Percentiles rank a stretch among this genome's conserved stretches.
phyloP scores from a whole-genome alignment of 2,329 filamentous ascomycete species.

The Colletotrichum sp. region DNA sequence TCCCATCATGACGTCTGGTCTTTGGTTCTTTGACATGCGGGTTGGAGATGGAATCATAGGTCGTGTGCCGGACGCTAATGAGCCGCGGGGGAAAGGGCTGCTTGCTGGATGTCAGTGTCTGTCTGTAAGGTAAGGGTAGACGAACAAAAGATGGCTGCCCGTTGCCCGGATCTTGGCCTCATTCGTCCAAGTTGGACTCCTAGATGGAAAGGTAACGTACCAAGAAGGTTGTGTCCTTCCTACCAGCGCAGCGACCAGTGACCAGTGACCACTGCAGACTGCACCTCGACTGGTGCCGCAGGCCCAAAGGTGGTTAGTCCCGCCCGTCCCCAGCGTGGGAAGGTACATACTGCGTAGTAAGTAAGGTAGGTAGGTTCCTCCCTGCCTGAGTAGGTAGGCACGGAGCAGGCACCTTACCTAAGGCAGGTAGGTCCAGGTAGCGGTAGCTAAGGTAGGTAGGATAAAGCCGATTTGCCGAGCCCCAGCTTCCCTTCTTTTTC shows the following conservation, averaged over 20 bases:
- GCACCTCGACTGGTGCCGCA: neutral
- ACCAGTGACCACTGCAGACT: neutral
- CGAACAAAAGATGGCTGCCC: neutral
- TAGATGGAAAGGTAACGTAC: neutral
- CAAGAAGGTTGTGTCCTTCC: neutral
- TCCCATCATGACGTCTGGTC: constrained; percentile 13
- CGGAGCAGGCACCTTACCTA: neutral
- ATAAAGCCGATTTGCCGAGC: constrained; percentile 16
- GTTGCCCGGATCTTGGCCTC: constrained; percentile 1
- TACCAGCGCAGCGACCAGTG: neutral
- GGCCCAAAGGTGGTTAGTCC: neutral
- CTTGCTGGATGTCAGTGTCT: neutral
- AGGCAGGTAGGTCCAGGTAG: neutral
- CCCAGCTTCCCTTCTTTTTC: neutral
- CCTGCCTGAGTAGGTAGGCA: neutral
- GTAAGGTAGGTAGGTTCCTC: neutral
- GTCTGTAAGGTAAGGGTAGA: neutral
- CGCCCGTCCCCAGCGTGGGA: neutral
- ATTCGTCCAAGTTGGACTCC: neutral
- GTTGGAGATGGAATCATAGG: neutral
- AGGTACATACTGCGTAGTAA: neutral
- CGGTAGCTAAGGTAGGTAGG: neutral
- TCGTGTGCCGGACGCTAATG: neutral
- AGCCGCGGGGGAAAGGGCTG: neutral
- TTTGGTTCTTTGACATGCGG: neutral